Conservation (phyloP, 176 grass and related monocot genomes). For the Poa pratensis region DNA sequence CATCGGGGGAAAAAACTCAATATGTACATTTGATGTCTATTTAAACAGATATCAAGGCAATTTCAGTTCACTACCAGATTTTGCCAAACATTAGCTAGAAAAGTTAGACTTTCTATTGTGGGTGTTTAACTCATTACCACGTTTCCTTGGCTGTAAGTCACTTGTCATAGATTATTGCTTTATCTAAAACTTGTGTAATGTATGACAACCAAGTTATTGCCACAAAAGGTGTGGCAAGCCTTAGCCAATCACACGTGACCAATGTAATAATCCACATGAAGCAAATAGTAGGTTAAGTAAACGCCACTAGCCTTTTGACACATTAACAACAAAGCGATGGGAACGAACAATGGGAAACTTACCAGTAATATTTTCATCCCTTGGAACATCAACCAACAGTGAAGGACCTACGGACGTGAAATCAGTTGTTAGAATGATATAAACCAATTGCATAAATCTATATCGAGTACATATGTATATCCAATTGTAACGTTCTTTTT, state of each 20-base stretch:
- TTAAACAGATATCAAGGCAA: background rate
- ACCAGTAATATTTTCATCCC: constrained; percentile 60
- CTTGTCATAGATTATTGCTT: background rate
- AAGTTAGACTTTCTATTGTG: background rate
- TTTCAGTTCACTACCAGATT: background rate
- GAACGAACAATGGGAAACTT: background rate
- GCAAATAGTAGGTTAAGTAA: background rate
- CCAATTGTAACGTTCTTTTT: background rate
- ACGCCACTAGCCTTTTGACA: background rate
- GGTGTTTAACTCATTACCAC: background rate
- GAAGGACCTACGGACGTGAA: constrained; percentile 42
- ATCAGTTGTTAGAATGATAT: constrained; percentile 2
- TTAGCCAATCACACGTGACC: background rate
- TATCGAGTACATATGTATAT: background rate
- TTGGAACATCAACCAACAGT: constrained; percentile 61
- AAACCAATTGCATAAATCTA: background rate
- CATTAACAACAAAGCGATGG: background rate
- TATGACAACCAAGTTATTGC: background rate
- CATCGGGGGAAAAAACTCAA: background rate
- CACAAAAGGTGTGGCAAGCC: background rate
- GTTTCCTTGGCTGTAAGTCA: background rate
- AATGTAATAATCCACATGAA: background rate
- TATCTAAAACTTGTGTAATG: background rate
- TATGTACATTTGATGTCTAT: background rate
- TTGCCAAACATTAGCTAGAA: background rate